Evolutionary conservation across 345 rosid species (phyloP).

Genomic region (Ceriops decandra): DNA sequence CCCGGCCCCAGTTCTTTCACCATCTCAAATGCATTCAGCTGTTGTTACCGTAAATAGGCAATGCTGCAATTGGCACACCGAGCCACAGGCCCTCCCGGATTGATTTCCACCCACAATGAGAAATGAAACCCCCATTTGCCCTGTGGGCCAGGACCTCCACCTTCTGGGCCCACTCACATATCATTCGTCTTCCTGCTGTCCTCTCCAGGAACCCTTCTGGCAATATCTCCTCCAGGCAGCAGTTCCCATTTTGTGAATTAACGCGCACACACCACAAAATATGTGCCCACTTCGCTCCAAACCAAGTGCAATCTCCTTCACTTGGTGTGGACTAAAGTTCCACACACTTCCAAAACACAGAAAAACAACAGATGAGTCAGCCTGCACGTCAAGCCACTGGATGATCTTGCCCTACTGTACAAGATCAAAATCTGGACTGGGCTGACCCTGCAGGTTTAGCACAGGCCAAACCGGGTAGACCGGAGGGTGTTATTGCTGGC

Average conservation of each 20-base stretch:
- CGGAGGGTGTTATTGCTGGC: not conserved
- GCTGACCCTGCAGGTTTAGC: slow-evolving; percentile 4
- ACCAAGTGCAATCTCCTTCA: slow-evolving; percentile 23
- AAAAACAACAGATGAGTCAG: slow-evolving; percentile 18
- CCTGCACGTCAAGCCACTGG: slow-evolving; percentile 14
- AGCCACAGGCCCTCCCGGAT: slow-evolving; percentile 10
- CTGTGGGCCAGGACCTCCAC: slow-evolving; percentile 6
- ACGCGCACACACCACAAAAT: slow-evolving; percentile 18
- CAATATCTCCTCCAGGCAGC: slow-evolving; percentile 20
- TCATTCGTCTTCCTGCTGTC: slow-evolving; percentile 28
- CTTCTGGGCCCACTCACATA: slow-evolving; percentile 22
- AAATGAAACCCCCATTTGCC: slow-evolving; percentile 4
- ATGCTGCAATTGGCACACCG: slow-evolving; percentile 31
- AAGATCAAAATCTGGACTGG: not conserved
- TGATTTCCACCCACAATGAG: slow-evolving; percentile 19
- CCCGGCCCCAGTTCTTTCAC: slow-evolving; percentile 18
- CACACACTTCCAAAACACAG: slow-evolving; percentile 21
- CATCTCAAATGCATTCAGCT: slow-evolving; percentile 22
- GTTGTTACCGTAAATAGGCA: slow-evolving; percentile 30
- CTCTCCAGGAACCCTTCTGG: slow-evolving; percentile 38
- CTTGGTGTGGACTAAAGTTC: slow-evolving; percentile 6
- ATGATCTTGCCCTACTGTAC: slow-evolving; percentile 3
- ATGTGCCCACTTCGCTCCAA: slow-evolving; percentile 15
- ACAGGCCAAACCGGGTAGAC: slow-evolving; percentile 4
- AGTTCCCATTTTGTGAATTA: not conserved